Conservation (phyloP, 2,329 filamentous ascomycete genomes). For the Didymella exigua region DNA sequence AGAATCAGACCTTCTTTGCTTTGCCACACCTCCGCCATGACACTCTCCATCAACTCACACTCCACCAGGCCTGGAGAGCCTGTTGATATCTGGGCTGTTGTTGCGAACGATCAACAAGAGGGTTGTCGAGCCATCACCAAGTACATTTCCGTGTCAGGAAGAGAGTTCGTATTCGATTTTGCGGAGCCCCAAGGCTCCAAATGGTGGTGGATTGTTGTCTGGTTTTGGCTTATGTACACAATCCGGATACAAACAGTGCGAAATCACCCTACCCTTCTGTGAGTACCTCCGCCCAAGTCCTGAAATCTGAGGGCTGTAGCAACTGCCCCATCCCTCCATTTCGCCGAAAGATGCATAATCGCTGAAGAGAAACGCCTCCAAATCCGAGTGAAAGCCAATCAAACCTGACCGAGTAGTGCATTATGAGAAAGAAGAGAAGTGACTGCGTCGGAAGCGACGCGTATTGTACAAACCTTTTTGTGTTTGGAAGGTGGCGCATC, state of each 20-base stretch:
- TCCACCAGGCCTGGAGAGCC: too few species aligned
- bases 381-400: slow-evolving; percentile 1
- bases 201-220: slow-evolving; percentile 31
- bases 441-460: slow-evolving; percentile 1
- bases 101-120: too few species aligned
- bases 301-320: neutral
- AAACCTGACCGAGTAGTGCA: slow-evolving; percentile 8
- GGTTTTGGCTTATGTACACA: slow-evolving; percentile 27
- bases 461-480: slow-evolving; percentile 19
- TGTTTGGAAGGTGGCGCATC: slow-evolving; percentile 7
- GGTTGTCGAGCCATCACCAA: too few species aligned
- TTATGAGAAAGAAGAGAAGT: slow-evolving; percentile 10
- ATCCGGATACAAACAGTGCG: slow-evolving; percentile 3
- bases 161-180: too few species aligned
- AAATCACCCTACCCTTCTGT: neutral
- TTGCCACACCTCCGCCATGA: too few species aligned
- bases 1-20: too few species aligned
- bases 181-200: slow-evolving; percentile 28
- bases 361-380: slow-evolving; percentile 10
- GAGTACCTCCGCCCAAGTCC: neutral
- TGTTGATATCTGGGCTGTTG: too few species aligned
- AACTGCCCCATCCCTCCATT: neutral
- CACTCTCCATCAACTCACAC: too few species aligned
- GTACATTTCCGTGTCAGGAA: too few species aligned
- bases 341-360: slow-evolving; percentile 15